Conservation (phyloP, 768 basidiomycete species). For the Crassisporium funariophilum region DNA sequence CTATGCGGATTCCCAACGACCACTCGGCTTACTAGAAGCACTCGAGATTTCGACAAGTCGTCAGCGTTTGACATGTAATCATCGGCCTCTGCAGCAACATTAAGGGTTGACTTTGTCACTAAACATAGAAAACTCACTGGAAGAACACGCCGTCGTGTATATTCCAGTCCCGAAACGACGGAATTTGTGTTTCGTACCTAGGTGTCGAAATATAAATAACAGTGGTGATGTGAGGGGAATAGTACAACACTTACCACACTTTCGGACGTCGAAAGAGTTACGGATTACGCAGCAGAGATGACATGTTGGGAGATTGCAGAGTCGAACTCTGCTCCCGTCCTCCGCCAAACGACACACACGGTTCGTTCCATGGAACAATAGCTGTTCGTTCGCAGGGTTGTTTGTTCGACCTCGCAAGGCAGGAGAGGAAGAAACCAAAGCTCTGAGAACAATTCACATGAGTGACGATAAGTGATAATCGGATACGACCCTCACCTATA, state of each 20-base stretch:
- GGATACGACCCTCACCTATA: constrained; percentile 40
- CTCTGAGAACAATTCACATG: constrained; percentile 22
- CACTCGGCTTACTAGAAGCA: constrained; percentile 60
- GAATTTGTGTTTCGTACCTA: constrained; percentile 59
- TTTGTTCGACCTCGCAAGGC: constrained; percentile 17
- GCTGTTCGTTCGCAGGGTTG: constrained; percentile 50
- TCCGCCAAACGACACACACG: constrained; percentile 62
- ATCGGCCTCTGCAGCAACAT: constrained; percentile 54
- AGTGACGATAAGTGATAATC: not conserved
- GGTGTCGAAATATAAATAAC: constrained; percentile 1
- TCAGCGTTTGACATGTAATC: constrained; percentile 55
- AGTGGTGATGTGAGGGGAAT: not conserved
- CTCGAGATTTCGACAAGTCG: constrained; percentile 44
- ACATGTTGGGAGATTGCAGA: constrained; percentile 54
- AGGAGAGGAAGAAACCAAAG: constrained; percentile 29
- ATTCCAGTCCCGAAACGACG: constrained; percentile 72
- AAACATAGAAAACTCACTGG: constrained; percentile 44
- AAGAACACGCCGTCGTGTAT: constrained; percentile 67
- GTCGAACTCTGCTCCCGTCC: constrained; percentile 42
- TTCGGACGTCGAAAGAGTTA: constrained; percentile 59
- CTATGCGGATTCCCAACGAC: constrained; percentile 61
- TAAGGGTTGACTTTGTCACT: not conserved
- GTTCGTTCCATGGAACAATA: constrained; percentile 71
- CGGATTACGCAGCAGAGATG: constrained; percentile 58
- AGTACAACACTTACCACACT: constrained; percentile 47